Percentiles rank a stretch among this genome's conserved stretches.
Conservation (phyloP, 768 basidiomycete species). For the Cyathus striatus region DNA sequence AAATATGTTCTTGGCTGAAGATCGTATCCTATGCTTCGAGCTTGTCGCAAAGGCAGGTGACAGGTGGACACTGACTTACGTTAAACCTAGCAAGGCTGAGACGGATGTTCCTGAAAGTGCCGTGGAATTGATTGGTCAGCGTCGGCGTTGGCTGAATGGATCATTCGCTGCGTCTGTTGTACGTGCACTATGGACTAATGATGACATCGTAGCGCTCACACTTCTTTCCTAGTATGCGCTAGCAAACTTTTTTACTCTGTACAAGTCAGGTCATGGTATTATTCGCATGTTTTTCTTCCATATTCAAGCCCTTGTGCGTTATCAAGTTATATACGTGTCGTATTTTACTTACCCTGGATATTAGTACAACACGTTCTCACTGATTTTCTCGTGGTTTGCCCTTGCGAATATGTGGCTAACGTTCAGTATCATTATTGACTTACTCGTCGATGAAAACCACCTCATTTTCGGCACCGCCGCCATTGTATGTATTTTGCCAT, state of each 20-base stretch:
- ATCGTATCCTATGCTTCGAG: slow-evolving; percentile 97
- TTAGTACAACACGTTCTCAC: slow-evolving; percentile 80
- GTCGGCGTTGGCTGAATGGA: slow-evolving; percentile 95
- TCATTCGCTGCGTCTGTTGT: slow-evolving; percentile 91
- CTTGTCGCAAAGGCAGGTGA: slow-evolving; percentile 87
- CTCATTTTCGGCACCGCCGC: slow-evolving; percentile 66
- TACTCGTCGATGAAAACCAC: slow-evolving; percentile 54
- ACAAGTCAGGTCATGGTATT: slow-evolving; percentile 80
- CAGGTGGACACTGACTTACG: slow-evolving; percentile 82
- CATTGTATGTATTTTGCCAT: slow-evolving; percentile 45
- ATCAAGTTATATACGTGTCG: neutral
- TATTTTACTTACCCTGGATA: neutral
- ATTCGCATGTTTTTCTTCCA: slow-evolving; percentile 97
- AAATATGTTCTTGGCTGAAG: slow-evolving; percentile 81
- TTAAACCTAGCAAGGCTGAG: slow-evolving; percentile 94
- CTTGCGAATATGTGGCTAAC: slow-evolving; percentile 91
- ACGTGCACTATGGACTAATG: slow-evolving; percentile 20
- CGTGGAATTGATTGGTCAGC: slow-evolving; percentile 89
- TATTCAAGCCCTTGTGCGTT: slow-evolving; percentile 78
- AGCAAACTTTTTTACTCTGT: slow-evolving; percentile 53
- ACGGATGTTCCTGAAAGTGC: slow-evolving; percentile 96
- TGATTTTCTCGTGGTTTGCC: slow-evolving; percentile 92
- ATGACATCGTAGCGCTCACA: slow-evolving; percentile 51
- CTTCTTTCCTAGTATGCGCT: slow-evolving; percentile 35
- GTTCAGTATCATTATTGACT: slow-evolving; percentile 93